Evolutionary conservation across 345 rosid genomes (phyloP).

Genomic region (Gossypium mustelinum): DNA sequence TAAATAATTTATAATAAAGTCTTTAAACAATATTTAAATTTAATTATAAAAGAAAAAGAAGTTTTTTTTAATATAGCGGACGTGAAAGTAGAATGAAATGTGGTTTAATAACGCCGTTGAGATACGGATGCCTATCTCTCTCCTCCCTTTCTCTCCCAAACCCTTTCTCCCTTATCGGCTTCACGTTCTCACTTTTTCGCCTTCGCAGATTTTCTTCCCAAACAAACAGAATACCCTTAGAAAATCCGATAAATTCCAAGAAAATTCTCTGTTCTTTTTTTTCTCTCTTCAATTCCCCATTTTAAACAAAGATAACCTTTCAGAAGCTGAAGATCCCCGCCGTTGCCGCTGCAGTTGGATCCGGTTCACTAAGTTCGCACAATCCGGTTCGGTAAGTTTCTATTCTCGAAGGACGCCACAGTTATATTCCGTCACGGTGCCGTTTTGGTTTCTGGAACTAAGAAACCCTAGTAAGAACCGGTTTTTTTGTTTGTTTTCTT

Average conservation of each 20-base stretch:
- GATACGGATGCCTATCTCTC: conserved; percentile 30
- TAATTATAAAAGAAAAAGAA: too few relatives aligned
- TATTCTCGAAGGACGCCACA: background rate
- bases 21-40: too few relatives aligned
- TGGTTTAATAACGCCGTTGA: conserved; percentile 38
- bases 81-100: conserved; percentile 38
- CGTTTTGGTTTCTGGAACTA: background rate
- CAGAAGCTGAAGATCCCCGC: background rate
- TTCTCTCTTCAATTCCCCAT: background rate
- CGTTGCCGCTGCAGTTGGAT: background rate
- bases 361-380: background rate
- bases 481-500: background rate
- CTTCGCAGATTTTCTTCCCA: conserved; percentile 23
- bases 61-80: conserved; percentile 29
- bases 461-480: conserved; percentile 17
- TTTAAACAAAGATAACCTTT: background rate
- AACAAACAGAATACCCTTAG: conserved; percentile 21
- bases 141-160: conserved; percentile 20
- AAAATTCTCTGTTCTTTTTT: background rate
- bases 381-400: background rate
- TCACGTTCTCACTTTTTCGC: conserved; percentile 35
- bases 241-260: background rate
- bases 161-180: conserved; percentile 46
- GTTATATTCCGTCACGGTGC: too few relatives aligned
- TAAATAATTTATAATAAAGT: background rate